Base-by-base conservation (phyloP, 495 filamentous ascomycete genomes). In the Coniosporium apollinis region DNA sequence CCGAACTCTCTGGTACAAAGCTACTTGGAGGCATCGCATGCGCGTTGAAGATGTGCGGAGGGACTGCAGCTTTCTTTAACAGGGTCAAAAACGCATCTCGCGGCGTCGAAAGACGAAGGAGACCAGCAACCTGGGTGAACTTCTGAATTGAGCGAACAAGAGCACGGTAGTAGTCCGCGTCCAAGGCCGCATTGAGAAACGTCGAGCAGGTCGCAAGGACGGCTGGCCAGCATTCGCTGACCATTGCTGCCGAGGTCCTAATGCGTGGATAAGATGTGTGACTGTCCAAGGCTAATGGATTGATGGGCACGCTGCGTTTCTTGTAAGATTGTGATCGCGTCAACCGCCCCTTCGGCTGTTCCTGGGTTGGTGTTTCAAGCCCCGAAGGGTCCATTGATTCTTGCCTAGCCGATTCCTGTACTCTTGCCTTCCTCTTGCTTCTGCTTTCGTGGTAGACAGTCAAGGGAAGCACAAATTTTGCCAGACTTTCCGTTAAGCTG, bases 101-200 rank as follows among this genome's bases (percentile, higher is more conserved):
- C 8, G 89, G 82, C 1, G 89, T 94, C 17, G 67, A 61, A 14
- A 94, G 67, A 34, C 81, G 69, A 14, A 97, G 61, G 36, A 97
- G 62, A 10, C 89, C 89, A 15, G 89, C 83, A 5, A 94, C 89
- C 51, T 97, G 89, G 1, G 91, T 79, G 49, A 97, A 78, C 46
- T 92, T 92, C 48, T 97, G 89, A 45, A 96, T 87, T 0, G 85
- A 79, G 32, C 87, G 70, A n/a, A 97, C 85, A 2, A 97, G 67
- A 17, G 74, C 74, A 43, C 92, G 85, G 42, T 92, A 96, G 41
- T 85, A 93, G 26, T 93, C 87, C n/a, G 82, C 76, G 47, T 96
- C 89, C 7, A 97, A 57, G 0, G 84, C 73, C 14, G 91, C 84
- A 51, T 85, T 85, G 17, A 97, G 55, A 55, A 94, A 96, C 1